Evolutionary conservation across 345 rosid genomes (phyloP), one percentile per base, ranked within the genome.

Genomic region (Eucalyptus polybractea): DNA sequence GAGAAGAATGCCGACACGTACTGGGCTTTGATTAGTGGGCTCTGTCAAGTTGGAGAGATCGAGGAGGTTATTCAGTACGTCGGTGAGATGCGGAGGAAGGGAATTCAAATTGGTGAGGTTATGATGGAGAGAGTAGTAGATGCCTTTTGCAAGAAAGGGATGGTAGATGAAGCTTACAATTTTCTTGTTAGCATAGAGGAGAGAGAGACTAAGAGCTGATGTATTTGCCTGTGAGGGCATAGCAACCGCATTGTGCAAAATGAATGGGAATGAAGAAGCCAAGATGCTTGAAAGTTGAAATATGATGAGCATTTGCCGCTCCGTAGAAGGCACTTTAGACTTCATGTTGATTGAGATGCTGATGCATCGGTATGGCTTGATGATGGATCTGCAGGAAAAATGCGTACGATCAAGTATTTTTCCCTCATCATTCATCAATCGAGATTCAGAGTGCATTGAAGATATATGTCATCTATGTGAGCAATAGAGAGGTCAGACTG

Each of bases 1-100:
- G 49, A 19, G 49, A 80, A 92, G 8, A 92, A 93, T 69, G 89
- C 72, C 25, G 95, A 95, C 91, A 94, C 96, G 3, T 94, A 90
- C 86, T 92, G 90, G 91, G 91, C 25, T 25, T 83, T 95, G 90
- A 89, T 94, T 80, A 91, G 89, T 89, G 94, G 94, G 50, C 90
- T 93, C 4, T 94, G 93, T 86, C 88, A 88, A 44, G 93, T 65
- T 5, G 94, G 95, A 21, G 90, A 81, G 69, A 89, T 94, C 85
- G 91, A 90, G 80, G 90, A 87, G 85, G 95, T 93, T 4, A 87
- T 91, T 90, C 88, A 85, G 25, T 91, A 90, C n/a, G 65, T 88
- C 5, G 49, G 89, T 6, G 93, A 92, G 90, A 90, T 94, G 93
- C 93, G 54, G 80, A 91, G n/a, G n/a, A 88, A 90, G 40, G 95